Conservation (phyloP, 225 moss, liverwort and hornwort genomes). For the Marchantia paleacea region DNA sequence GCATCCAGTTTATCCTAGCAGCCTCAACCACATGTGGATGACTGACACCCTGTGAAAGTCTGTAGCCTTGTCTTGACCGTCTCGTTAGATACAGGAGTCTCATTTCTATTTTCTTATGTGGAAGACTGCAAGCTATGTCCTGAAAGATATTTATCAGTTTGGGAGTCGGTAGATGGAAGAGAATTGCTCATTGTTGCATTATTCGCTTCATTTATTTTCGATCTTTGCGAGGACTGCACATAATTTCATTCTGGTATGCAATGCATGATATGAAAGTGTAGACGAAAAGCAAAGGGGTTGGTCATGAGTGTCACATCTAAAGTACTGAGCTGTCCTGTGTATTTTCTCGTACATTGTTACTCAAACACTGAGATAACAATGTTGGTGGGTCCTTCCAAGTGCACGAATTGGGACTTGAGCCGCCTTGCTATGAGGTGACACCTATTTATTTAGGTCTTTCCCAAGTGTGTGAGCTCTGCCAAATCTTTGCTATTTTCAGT, state of each 20-base stretch:
- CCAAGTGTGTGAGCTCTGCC: not conserved
- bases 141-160: not conserved
- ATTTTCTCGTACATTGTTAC: constrained; percentile 6
- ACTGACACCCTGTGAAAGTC: constrained; percentile 7
- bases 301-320: not conserved
- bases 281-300: not conserved
- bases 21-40: not conserved
- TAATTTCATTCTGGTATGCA: not conserved
- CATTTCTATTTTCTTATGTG: not conserved
- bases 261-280: not conserved
- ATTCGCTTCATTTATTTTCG: not conserved
- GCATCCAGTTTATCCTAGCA: not conserved
- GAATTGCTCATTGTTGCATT: not conserved
- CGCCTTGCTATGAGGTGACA: not conserved
- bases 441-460: not conserved
- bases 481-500: not conserved
- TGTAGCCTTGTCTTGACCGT: not conserved
- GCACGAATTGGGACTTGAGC: not conserved
- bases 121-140: not conserved
- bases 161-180: not conserved
- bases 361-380: not conserved
- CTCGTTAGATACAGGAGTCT: not conserved
- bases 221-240: not conserved
- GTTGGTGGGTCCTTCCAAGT: constrained; percentile 6
- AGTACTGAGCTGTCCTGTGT: constrained; percentile 4